Evolutionary conservation across 2,329 filamentous ascomycete genomes (phyloP), one percentile per base, ranked within the genome.

Genomic region (Pseudopithomyces maydicus): DNA sequence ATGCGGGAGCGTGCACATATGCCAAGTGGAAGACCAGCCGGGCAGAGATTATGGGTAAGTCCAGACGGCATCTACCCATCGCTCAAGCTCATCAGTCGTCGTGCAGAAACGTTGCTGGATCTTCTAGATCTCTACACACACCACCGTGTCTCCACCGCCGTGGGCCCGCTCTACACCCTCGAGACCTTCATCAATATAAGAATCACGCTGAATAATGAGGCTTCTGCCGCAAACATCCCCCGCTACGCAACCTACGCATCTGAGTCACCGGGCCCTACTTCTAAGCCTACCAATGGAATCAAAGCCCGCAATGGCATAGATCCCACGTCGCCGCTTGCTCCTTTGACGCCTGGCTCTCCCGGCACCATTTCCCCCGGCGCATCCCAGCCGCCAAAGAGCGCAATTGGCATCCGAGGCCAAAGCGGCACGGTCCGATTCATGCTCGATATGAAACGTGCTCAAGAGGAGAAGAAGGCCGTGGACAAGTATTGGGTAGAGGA

Each of bases 61-160:
- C 19, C 3, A 29, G 19, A 17, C 43, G 42, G 11, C 8, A 20
- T 17, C 32, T n/a, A 17, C n/a, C 6, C 12, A 3, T 11, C 17
- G 14, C 6, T 20, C 38, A 12, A 15, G 2, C 12, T 17, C 29
- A 19, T 59, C 63, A 38, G 68, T 52, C 14, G 5, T 14, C 4
- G 4, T 85, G 26, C 84, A 79, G 94, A 98, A 81, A 94, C 91
- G 0, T 85, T 97, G 67, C 86, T 97, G 38, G 95, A 98, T 71
- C 82, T 97, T 0, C 84, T 98, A 23, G 94, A 99, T 70, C 84
- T 98, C 2, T 98, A 97, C 75, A 95, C 92, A 0, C 90, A 96
- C 70, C 89, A 96, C 71, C 86, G 87, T 53, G 85, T 86, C 63
- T 82, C 84, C 50, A 97, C 92, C 33, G 86, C 88, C 49, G 81